Evolutionary conservation across 2,329 filamentous ascomycete species (phyloP).

Genomic region (Clarireedia sp.): DNA sequence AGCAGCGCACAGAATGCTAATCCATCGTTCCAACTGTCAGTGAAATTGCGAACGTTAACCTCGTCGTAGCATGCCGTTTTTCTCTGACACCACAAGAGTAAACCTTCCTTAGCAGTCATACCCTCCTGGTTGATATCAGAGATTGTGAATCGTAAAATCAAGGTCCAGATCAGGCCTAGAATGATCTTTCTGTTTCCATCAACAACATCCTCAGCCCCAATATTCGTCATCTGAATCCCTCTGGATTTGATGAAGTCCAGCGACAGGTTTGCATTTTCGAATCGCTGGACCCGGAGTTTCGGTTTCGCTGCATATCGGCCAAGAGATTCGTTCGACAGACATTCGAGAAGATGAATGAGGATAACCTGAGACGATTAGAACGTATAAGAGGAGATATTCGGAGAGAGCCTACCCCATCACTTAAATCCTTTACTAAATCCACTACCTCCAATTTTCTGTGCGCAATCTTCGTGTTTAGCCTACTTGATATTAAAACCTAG

Average conservation of each 20-base stretch:
- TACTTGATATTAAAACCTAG: constrained; percentile 30
- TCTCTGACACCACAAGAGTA: constrained; percentile 93
- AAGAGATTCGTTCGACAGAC: constrained; percentile 86
- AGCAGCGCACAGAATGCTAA: constrained; percentile 92
- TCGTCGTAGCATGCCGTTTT: constrained; percentile 99
- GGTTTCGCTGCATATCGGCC: constrained; percentile 95
- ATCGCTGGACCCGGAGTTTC: constrained; percentile 90
- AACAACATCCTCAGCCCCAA: constrained; percentile 95
- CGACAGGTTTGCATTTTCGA: constrained; percentile 95
- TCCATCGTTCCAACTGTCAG: constrained; percentile 92
- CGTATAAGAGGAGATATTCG: constrained; percentile 11
- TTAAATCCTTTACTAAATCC: constrained; percentile 81
- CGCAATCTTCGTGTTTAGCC: constrained; percentile 94
- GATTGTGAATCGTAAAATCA: constrained; percentile 97
- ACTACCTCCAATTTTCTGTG: constrained; percentile 70
- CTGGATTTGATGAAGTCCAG: constrained; percentile 87
- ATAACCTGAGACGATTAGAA: constrained; percentile 54
- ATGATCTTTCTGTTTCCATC: constrained; percentile 98
- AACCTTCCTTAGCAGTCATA: constrained; percentile 91
- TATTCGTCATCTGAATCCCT: constrained; percentile 96
- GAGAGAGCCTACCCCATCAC: constrained; percentile 69
- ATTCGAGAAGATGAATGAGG: constrained; percentile 94
- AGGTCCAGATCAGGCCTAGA: constrained; percentile 91
- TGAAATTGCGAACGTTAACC: constrained; percentile 92
- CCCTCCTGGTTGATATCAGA: constrained; percentile 98